A percentile compares a stretch with the other conserved stretches of the same genome.
These are phyloP conservation scores for Chrysosporium queenslandicum DNA, from an alignment of 2,329 filamentous ascomycete species.

Conservation along the genomic window DNA sequence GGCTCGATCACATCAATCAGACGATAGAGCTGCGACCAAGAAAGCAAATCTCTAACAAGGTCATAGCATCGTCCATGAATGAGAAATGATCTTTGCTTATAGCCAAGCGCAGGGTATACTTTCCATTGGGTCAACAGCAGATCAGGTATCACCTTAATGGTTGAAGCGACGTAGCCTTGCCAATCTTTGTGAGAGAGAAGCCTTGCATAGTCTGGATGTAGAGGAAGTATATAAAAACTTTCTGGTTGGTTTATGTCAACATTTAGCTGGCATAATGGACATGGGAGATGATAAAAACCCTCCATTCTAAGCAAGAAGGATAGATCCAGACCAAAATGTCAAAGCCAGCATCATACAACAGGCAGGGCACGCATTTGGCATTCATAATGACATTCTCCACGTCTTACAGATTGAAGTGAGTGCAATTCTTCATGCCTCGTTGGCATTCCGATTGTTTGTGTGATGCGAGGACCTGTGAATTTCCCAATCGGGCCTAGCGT, in stretches of 20 bases:
- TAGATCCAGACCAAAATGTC: no score
- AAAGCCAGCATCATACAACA: no score
- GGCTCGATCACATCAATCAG: conserved; percentile 12
- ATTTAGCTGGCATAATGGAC: conserved; percentile 9
- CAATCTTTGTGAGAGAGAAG: conserved; percentile 5
- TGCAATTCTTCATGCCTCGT: no score
- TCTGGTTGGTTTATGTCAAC: neutral
- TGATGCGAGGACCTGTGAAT: no score
- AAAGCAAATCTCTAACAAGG: conserved; percentile 7
- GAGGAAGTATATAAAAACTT: conserved; percentile 1
- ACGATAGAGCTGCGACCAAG: conserved; percentile 1
- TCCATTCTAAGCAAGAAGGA: conserved; percentile 8
- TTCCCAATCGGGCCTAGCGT: no score
- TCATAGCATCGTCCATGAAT: conserved; percentile 10
- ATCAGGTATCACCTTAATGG: neutral
- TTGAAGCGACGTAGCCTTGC: no score
- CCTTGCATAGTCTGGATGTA: neutral
- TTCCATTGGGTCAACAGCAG: neutral
- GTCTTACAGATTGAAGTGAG: no score
- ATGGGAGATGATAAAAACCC: conserved; percentile 5
- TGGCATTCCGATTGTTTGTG: no score
- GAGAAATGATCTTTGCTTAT: conserved; percentile 9
- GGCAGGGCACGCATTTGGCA: no score
- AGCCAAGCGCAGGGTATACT: conserved; percentile 6
- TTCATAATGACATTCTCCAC: no score